Conservation (phyloP, 139 green algal genomes). For the Chlorella vulgaris region DNA sequence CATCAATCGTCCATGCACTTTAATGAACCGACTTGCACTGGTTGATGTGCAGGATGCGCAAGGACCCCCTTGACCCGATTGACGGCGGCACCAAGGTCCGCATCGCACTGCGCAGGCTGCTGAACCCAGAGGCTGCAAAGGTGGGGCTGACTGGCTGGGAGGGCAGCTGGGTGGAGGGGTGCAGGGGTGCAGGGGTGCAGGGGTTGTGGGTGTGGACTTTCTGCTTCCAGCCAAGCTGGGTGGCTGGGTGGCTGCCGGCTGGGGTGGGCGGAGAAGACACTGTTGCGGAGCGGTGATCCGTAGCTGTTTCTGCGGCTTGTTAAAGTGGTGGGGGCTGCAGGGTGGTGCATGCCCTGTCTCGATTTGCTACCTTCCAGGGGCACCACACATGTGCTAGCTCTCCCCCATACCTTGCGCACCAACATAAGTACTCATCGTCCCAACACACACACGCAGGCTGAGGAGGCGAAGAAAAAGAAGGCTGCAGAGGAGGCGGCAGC, state of each 20-base stretch:
- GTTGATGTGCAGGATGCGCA: slow-evolving; percentile 85
- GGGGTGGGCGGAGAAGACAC: too few relatives aligned
- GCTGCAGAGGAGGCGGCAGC: slow-evolving; percentile 22
- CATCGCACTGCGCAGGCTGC: slow-evolving; percentile 32
- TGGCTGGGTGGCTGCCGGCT: too few relatives aligned
- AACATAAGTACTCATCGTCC: too few relatives aligned
- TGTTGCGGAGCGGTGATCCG: too few relatives aligned
- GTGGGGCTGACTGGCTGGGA: neutral
- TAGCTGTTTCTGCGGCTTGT: too few relatives aligned
- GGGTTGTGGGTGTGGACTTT: too few relatives aligned
- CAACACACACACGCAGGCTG: slow-evolving; percentile 42
- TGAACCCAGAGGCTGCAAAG: slow-evolving; percentile 28
- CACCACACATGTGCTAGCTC: neutral
- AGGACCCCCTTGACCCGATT: slow-evolving; percentile 92
- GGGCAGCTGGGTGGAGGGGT: neutral
- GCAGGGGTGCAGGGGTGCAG: neutral
- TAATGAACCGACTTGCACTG: too few relatives aligned
- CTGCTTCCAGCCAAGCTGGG: too few relatives aligned
- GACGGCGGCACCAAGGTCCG: slow-evolving; percentile 88
- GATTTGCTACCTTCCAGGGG: too few relatives aligned
- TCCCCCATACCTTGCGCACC: too few relatives aligned
- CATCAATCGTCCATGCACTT: neutral
- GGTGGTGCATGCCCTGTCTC: too few relatives aligned
- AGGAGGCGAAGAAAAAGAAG: slow-evolving; percentile 56
- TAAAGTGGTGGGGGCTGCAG: too few relatives aligned